Conservation (phyloP, 129 eudicot genomes). For the Flaveria brownii region DNA sequence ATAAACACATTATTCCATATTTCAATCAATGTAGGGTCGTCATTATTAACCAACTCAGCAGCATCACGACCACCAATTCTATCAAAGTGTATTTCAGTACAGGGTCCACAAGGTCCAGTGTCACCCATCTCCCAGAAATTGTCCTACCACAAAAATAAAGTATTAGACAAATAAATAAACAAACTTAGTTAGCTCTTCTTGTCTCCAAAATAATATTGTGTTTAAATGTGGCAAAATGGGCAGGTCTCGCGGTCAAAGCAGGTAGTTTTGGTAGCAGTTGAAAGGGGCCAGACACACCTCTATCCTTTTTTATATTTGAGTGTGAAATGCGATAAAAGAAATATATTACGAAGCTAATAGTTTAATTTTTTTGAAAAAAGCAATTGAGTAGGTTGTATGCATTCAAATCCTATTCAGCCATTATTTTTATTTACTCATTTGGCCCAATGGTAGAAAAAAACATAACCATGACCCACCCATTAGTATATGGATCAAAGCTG, state of each 20-base stretch:
- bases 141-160: slow-evolving; percentile 49
- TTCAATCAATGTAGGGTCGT: slow-evolving; percentile 93
- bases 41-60: slow-evolving; percentile 83
- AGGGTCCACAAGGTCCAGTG: slow-evolving; percentile 99
- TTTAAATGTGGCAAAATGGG: not conserved
- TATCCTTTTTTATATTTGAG: not conserved
- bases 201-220: slow-evolving; percentile 2
- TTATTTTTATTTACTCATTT: not conserved
- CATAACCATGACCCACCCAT: not conserved
- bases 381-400: not conserved
- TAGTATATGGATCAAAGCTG: not conserved
- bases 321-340: not conserved
- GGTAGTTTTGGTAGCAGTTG: not conserved
- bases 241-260: not conserved
- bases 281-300: not conserved
- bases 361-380: not conserved
- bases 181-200: slow-evolving; percentile 8
- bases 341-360: not conserved
- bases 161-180: slow-evolving; percentile 2
- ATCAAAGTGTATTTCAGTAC: slow-evolving; percentile 95
- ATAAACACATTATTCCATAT: slow-evolving; percentile 97
- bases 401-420: not conserved
- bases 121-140: slow-evolving; percentile 99
- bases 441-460: not conserved
- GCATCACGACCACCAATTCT: slow-evolving; percentile 93